Evolutionary conservation across 176 grass and related monocot species (phyloP).

Genomic region (Aegilops longissima): DNA sequence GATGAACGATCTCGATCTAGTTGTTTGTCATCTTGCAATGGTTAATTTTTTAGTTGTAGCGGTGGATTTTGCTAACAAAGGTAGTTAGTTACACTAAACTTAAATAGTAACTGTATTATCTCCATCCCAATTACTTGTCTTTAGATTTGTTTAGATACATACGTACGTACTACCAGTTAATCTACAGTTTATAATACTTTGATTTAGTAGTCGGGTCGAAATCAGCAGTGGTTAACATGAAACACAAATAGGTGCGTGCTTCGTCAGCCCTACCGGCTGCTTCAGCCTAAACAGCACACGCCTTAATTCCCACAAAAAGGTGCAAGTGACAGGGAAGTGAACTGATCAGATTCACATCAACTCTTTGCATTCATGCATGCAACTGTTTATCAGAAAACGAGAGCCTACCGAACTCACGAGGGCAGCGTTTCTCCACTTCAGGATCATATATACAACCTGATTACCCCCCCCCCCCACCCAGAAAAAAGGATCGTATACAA

Average conservation of each 20-base stretch:
- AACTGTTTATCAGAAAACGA: neutral
- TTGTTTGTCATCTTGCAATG: neutral
- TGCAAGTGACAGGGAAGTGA: neutral
- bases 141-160: too few relatives aligned
- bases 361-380: neutral
- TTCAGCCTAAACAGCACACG: neutral
- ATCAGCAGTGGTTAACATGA: neutral
- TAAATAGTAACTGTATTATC: neutral
- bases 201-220: neutral
- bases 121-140: too few relatives aligned
- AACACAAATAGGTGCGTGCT: neutral
- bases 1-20: neutral
- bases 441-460: too few relatives aligned
- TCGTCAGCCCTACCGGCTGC: neutral
- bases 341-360: neutral
- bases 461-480: too few relatives aligned
- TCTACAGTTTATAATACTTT: neutral
- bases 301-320: constrained; percentile 15
- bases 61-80: neutral
- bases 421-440: too few relatives aligned
- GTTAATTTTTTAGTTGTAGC: neutral
- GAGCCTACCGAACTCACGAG: neutral
- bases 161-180: neutral
- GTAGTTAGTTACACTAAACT: neutral
- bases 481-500: too few relatives aligned